Evolutionary conservation across 2,329 filamentous ascomycete genomes (phyloP), one percentile per base, ranked within the genome.

Genomic region (Juglanconis sp.): DNA sequence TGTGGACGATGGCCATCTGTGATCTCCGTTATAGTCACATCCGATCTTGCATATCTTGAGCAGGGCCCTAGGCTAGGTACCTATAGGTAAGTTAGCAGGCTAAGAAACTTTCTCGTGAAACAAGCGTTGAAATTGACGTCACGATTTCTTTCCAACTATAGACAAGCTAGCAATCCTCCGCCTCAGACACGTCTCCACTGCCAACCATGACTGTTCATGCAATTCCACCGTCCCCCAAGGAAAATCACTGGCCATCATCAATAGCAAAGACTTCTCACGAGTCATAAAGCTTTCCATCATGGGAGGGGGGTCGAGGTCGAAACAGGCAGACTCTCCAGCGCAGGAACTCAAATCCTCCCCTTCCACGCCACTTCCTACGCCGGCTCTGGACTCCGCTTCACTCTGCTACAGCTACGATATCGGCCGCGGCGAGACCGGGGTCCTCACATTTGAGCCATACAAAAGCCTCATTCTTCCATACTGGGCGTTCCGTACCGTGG

Each of bases 391-490:
- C 4, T 61, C 53, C 2, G 4, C 61, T n/a, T 11, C 46, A n/a
- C 40, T 63, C 5, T 30, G 40, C 8, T 61, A 61, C 55, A 55
- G 46, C 64, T 87, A 87, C 71, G 77, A 77, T 62, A 85, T 87
- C 63, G 83, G 76, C 13, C 82, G 83, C 48, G 84, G 84, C 61
- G 84, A 88, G 69, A 79, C 81, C 69, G 82, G 83, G 56, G 85
- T 87, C 9, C 72, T 88, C 36, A 85, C 82, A 1, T 85, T 82
- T 66, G 85, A 87, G 66, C 85, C 85, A 0, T 88, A 88, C 74
- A 87, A 87, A 70, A 83, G 81, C 17, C 69, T 74, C 15, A 76
- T 87, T 1, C 77, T 87, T 0, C 85, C 85, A 0, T 75, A 80
- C 46, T 87, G 85, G 85, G 79, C 81, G 5, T 88, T 87, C 74